Conservation (phyloP, 1,284 basidiomycete species). For the Cutaneotrichosporon spelunceum region DNA sequence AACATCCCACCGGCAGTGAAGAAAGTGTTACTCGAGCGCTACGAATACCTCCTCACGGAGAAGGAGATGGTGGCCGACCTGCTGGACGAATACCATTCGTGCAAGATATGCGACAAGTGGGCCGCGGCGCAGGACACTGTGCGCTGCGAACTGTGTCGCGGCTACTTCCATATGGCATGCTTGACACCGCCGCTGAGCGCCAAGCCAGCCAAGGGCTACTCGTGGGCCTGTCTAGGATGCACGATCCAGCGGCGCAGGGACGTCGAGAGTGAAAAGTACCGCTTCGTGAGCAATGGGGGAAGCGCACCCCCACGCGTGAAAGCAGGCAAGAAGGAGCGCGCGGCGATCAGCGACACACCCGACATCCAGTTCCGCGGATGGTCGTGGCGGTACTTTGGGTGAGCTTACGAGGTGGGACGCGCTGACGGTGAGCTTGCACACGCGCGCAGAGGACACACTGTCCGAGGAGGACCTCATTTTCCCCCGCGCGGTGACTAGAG, state of each 20-base stretch:
- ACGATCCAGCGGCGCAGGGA: slow-evolving; percentile 82
- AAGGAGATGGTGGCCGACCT: slow-evolving; percentile 87
- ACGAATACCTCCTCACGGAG: slow-evolving; percentile 93
- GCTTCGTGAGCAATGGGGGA: slow-evolving; percentile 56
- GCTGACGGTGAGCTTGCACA: slow-evolving; percentile 66
- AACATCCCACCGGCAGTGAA: slow-evolving; percentile 80
- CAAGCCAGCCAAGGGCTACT: slow-evolving; percentile 94
- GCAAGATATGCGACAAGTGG: slow-evolving; percentile 82
- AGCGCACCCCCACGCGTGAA: slow-evolving; percentile 55
- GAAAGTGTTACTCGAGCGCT: slow-evolving; percentile 70
- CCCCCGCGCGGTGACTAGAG: slow-evolving; percentile 79
- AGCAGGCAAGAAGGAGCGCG: slow-evolving; percentile 63
- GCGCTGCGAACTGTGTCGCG: slow-evolving; percentile 89
- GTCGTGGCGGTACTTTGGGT: slow-evolving; percentile 97
- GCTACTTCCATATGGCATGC: slow-evolving; percentile 92
- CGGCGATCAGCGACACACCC: slow-evolving; percentile 60
- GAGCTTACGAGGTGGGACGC: slow-evolving; percentile 44
- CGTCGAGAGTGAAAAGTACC: slow-evolving; percentile 67
- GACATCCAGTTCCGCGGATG: slow-evolving; percentile 67
- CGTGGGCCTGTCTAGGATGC: slow-evolving; percentile 95
- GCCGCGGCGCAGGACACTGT: slow-evolving; percentile 74
- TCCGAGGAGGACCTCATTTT: slow-evolving; percentile 94
- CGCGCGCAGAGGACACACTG: slow-evolving; percentile 84
- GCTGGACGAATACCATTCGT: slow-evolving; percentile 79
- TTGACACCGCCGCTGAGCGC: slow-evolving; percentile 88